Base-by-base conservation (phyloP, 2,329 filamentous ascomycete species). In the Simplicillium aogashimaense region DNA sequence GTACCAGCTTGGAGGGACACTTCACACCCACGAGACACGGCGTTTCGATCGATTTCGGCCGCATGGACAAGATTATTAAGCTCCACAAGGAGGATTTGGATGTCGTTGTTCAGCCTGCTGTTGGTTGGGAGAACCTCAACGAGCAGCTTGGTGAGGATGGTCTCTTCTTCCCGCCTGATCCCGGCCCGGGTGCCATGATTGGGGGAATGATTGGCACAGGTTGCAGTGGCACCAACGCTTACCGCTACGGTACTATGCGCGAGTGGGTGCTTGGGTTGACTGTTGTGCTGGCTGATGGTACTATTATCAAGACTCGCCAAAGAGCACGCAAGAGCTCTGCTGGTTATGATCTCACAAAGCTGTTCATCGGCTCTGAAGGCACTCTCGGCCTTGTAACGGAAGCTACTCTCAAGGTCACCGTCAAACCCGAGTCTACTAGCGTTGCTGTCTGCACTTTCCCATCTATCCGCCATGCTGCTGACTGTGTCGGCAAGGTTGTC, bases 201-300 rank as follows among this genome's bases (percentile, higher is more conserved):
- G 88, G 88, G 42, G 88, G 88, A 41, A 88, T 88, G 83, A 77
- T 88, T 29, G 83, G 82, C 16, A 88, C 83, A 3, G 74, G 74
- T 29, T 77, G 72, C 64, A 76, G 71, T 54, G 88, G 88, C 43
- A 95, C 88, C 12, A 95, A 95, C 58, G 82, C 88, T 13, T 94
- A 94, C 65, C 75, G 88, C 43, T 95, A 94, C 59, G 89, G 88
- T 46, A 95, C 88, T 2, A 95, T 95, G 87, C 81, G 86, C 46
- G 88, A 95, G 57, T 95, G 88, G 88, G 89, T 95, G 11, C 65
- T 94, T 16, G 83, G 77, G 40, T 64, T 95, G 49, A 95, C 88
- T 0, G 86, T 94, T 4, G 88, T 95, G 10, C 72, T 95, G 52
- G 88, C 88, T 14, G 89, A 95, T 59, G 88, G 88, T 37, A 94